Evolutionary conservation across 2,329 filamentous ascomycete genomes (phyloP), one percentile per base, ranked within the genome.

Genomic region (Fusarium sp.): DNA sequence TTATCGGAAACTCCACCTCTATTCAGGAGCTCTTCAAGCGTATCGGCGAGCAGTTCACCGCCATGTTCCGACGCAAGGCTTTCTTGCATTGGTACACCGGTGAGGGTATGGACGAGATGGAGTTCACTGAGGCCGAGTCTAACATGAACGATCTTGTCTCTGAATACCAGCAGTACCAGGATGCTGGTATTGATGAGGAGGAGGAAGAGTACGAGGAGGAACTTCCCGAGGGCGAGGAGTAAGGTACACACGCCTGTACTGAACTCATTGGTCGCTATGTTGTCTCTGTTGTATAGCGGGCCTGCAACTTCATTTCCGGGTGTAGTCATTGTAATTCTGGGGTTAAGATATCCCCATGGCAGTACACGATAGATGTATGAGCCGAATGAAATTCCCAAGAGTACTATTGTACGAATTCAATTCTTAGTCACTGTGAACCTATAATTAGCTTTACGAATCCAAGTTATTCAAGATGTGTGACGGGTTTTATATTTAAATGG

Each of bases 31-130:
- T 99, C 77, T 99, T 99, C 92, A 98, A 99, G 93, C 95, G 96
- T 90, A 87, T 99, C 76, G 96, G 96, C 80, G 96, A 99, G 84
- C 96, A 99, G 87, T 99, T 99, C 90, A 94, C 92, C 85, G 96
- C 94, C 81, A 99, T 99, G 96, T 99, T 99, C 92, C 90, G 96
- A 86, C 94, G 96, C 86, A 99, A 98, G 92, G 96, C 96, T 90
- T 99, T 99, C 94, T 93, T 99, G 90, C 96, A 98, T 88, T 99
- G 96, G 96, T 99, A 99, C 87, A 99, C 96, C 90, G 94, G 94
- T 80, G 96, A 99, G 89, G 96, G 96, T 86, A 99, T 99, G 96
- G 96, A 99, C 85, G 96, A 99, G 91, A 98, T 99, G 96, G 96
- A 99, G 87, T 99, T 99, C 88, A 99, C 96, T 80, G 96, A 99